These are phyloP conservation scores for Dendryphion nanum DNA, from an alignment of 2,329 filamentous ascomycete species.

Conservation along the genomic window DNA sequence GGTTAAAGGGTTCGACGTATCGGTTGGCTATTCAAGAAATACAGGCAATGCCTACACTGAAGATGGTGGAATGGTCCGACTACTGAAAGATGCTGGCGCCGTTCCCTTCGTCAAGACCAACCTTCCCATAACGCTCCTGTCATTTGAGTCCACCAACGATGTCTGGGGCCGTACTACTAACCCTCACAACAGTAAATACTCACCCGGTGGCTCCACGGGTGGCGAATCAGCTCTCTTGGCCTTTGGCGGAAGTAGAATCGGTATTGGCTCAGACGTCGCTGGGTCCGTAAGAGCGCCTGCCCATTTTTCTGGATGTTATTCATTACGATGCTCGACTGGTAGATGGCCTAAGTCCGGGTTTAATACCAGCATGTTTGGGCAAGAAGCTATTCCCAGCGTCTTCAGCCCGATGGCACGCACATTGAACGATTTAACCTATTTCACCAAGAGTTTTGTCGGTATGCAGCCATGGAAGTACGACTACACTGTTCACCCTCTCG, in stretches of 20 bases:
- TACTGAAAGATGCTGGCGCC: slow-evolving; percentile 76
- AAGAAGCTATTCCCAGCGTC: slow-evolving; percentile 85
- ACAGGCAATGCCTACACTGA: slow-evolving; percentile 62
- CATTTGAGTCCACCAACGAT: slow-evolving; percentile 76
- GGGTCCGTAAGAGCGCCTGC: slow-evolving; percentile 85
- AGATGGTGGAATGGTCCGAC: slow-evolving; percentile 70
- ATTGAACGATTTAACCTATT: slow-evolving; percentile 78
- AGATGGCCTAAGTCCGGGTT: slow-evolving; percentile 86
- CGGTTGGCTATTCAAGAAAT: slow-evolving; percentile 75
- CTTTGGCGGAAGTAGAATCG: slow-evolving; percentile 77
- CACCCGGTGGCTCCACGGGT: slow-evolving; percentile 83
- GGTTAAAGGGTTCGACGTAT: slow-evolving; percentile 79
- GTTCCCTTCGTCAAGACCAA: slow-evolving; percentile 88
- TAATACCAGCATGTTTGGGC: slow-evolving; percentile 85
- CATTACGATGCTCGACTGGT: slow-evolving; percentile 81
- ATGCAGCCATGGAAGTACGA: slow-evolving; percentile 92
- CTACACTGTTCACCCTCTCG: slow-evolving; percentile 78
- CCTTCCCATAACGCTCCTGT: slow-evolving; percentile 79
- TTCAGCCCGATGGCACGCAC: slow-evolving; percentile 93
- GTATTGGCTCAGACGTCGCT: slow-evolving; percentile 87
- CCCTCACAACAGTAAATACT: slow-evolving; percentile 80
- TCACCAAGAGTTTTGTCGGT: slow-evolving; percentile 71
- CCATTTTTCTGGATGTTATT: slow-evolving; percentile 87
- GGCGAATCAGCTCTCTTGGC: slow-evolving; percentile 82
- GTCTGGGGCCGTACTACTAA: slow-evolving; percentile 83